Conservation (phyloP, 2,329 filamentous ascomycete genomes). For the Colletotrichum gloeosporioides region DNA sequence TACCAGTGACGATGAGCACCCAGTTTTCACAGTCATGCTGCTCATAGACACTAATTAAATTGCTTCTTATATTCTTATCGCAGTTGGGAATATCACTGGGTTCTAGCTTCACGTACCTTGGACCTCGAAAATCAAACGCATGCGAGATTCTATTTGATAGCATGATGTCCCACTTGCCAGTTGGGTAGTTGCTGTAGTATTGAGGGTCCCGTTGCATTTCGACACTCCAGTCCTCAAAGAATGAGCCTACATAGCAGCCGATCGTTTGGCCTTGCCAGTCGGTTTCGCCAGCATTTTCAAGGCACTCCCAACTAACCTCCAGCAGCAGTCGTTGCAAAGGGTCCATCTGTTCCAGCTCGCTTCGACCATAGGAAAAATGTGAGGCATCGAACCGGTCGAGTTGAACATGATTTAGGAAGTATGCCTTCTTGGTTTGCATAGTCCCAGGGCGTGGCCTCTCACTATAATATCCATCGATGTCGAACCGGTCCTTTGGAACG, state of each 20-base stretch:
- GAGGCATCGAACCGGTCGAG: background rate
- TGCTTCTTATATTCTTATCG: no score
- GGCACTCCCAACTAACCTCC: constrained; percentile 35
- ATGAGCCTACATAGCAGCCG: constrained; percentile 32
- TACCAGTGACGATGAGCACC: constrained; percentile 36
- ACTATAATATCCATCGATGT: background rate
- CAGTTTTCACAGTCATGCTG: constrained; percentile 38
- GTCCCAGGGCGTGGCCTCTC: background rate
- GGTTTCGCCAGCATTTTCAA: constrained; percentile 31
- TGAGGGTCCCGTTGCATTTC: constrained; percentile 18
- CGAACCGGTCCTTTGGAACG: background rate
- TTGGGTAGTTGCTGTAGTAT: background rate
- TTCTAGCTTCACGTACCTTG: background rate
- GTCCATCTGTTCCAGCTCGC: constrained; percentile 23
- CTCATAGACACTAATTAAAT: background rate
- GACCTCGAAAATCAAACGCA: constrained; percentile 3
- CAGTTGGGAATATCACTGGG: background rate
- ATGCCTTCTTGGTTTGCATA: background rate
- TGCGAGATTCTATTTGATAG: constrained; percentile 27
- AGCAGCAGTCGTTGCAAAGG: constrained; percentile 35
- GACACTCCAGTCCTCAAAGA: constrained; percentile 28
- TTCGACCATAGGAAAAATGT: background rate
- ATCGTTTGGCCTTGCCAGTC: constrained; percentile 29
- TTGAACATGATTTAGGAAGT: background rate
- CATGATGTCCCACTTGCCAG: constrained; percentile 24